Conservation (phyloP, 1,284 basidiomycete species). For the Rhodofomes roseus region DNA sequence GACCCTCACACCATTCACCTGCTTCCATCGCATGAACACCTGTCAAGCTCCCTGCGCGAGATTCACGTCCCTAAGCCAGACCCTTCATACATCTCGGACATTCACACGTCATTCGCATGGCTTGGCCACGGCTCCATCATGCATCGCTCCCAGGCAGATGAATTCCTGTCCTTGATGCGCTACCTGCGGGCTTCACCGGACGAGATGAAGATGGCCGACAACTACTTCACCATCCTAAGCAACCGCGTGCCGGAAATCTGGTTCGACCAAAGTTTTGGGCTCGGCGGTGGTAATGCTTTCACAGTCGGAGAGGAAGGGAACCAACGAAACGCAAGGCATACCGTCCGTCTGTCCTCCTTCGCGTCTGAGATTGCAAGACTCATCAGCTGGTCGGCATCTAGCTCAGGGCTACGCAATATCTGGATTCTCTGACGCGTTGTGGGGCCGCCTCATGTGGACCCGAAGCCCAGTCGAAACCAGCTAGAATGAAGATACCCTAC, state of each 20-base stretch:
- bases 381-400: slow-evolving; percentile 16
- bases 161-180: slow-evolving; percentile 48
- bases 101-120: slow-evolving; percentile 64
- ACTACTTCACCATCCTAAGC: slow-evolving; percentile 59
- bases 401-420: slow-evolving; percentile 38
- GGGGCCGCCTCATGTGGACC: slow-evolving; percentile 17
- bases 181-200: slow-evolving; percentile 42
- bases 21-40: slow-evolving; percentile 57
- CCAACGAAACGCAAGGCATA: slow-evolving; percentile 52
- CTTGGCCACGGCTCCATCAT: slow-evolving; percentile 62
- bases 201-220: slow-evolving; percentile 65
- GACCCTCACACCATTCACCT: slow-evolving; percentile 43
- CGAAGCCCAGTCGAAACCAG: slow-evolving; percentile 2
- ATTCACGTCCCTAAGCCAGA: slow-evolving; percentile 18
- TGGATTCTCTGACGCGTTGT: slow-evolving; percentile 31
- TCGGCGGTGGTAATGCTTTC: slow-evolving; percentile 59
- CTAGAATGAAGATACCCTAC: slow-evolving; percentile 18
- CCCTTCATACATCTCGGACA: slow-evolving; percentile 14
- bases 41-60: slow-evolving; percentile 39
- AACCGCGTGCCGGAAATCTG: slow-evolving; percentile 51
- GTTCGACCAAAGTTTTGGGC: slow-evolving; percentile 59
- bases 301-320: slow-evolving; percentile 57
- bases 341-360: slow-evolving; percentile 39
- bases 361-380: background rate
- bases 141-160: slow-evolving; percentile 35